Evolutionary conservation across 768 basidiomycete species (phyloP), one percentile per base, ranked within the genome.

Genomic region (Boletus subparvulus): DNA sequence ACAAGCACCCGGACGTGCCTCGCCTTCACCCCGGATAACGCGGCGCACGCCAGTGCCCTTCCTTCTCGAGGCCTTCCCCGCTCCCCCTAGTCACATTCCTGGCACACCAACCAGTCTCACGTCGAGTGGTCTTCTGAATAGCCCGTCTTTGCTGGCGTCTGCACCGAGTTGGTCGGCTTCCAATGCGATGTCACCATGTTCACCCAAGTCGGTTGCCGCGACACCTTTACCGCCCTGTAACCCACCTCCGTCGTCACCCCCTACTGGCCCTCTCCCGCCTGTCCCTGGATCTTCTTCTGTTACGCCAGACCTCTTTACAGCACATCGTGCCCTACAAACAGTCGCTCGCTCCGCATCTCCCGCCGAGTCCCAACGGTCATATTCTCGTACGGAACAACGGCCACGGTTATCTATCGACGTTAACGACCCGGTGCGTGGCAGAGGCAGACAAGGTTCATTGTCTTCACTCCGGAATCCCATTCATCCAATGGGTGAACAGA

Each of bases 241-340:
- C 52, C 86, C 85, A 0, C 85, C 86, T 0, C 84, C 80, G 0
- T 83, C 82, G 0, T 75, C 72, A 2, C 87, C 86, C 0, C 87
- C 87, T 0, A 70, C 76, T 0, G 62, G 75, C 0, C 86, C 87
- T 0, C 78, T 88, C 4, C 87, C 88, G 0, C 85, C 88, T 4
- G 61, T 88, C 2, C 88, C 88, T 0, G 85, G 83, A 3, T 83
- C 83, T 0, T 84, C 84, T 2, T 76, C 82, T 19, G 77, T 83
- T 75, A 78, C 55, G 69, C 37, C 83, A 80, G 56, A 80, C 76
- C 32, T 72, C 77, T 37, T 73, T 75, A 19, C 74, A 80, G 40
- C 76, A 71, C 73, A 76, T 16, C 72, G 74, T 43, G 67, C 70
- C 9, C 59, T 68, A 16, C 67, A 69, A 41, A 66, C 67, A 1